Percentiles rank a stretch among this genome's conserved stretches.
These are phyloP conservation scores for Alternaria tenuissima DNA, from an alignment of 2,329 filamentous ascomycete genomes.

Conservation along the genomic window DNA sequence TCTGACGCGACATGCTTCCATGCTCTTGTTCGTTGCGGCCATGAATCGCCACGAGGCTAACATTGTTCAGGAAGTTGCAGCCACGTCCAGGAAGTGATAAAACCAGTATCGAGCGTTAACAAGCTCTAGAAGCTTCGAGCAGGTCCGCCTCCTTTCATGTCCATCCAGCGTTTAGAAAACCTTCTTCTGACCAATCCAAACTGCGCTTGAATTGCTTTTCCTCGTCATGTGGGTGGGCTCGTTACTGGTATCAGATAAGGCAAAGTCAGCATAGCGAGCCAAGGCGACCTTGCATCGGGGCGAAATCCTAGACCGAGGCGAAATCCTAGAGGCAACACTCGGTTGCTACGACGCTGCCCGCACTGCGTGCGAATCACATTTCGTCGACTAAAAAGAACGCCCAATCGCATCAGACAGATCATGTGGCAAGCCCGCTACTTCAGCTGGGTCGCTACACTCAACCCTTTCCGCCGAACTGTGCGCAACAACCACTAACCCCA, in stretches of 20 bases:
- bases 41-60: not conserved
- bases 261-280: slow-evolving; percentile 11
- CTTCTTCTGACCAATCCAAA: not conserved
- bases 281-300: slow-evolving; percentile 16
- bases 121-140: not conserved
- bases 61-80: not conserved
- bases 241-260: slow-evolving; percentile 20
- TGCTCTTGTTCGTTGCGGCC: not conserved
- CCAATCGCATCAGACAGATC: slow-evolving; percentile 6
- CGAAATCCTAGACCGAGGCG: slow-evolving; percentile 8
- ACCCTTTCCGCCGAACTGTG: slow-evolving; percentile 11
- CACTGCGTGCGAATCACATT: not conserved
- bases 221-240: slow-evolving; percentile 6
- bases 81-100: not conserved
- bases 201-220: not conserved
- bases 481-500: slow-evolving; percentile 10
- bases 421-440: slow-evolving; percentile 1
- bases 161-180: not conserved
- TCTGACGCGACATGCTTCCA: not conserved
- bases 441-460: slow-evolving; percentile 15
- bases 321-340: slow-evolving; percentile 3
- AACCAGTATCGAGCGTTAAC: not conserved
- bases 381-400: not conserved
- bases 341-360: not conserved
- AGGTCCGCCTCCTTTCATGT: not conserved